phyloP scores from a whole-genome alignment of 2,329 filamentous ascomycete species.

The Diaporthe citriasiana region DNA sequence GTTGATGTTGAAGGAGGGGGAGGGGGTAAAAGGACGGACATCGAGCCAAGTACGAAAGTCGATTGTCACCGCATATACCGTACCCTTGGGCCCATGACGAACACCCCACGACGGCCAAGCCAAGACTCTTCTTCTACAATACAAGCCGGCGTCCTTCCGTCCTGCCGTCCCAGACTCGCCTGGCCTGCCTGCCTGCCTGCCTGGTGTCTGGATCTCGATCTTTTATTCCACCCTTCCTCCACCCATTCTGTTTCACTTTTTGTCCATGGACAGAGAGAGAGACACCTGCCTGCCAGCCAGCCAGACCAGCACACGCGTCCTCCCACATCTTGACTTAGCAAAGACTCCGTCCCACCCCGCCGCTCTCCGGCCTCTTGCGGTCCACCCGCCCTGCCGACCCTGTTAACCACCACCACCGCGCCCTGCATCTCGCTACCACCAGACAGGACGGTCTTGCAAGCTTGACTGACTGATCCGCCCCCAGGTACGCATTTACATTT shows the following conservation, averaged over 20 bases:
- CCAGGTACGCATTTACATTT: conserved; percentile 1
- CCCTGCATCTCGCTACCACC: conserved; percentile 26
- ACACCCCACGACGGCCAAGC: conserved; percentile 7
- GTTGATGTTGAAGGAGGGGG: not conserved
- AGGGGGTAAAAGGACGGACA: not conserved
- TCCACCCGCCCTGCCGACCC: conserved; percentile 14
- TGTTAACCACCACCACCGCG: not conserved
- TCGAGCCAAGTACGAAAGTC: not conserved
- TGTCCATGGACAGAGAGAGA: not conserved
- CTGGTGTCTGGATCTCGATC: conserved; percentile 5
- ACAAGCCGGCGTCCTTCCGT: not conserved
- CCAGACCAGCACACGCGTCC: not conserved
- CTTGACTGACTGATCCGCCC: not conserved
- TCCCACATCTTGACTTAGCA: not conserved
- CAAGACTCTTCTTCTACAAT: conserved; percentile 7
- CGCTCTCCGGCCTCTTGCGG: conserved; percentile 11
- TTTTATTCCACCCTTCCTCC: conserved; percentile 21
- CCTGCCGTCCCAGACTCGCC: not conserved
- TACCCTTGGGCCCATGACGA: conserved; percentile 20
- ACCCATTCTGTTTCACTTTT: conserved; percentile 1
- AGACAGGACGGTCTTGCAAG: not conserved
- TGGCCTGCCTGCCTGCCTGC: not conserved
- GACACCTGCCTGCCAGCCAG: not conserved
- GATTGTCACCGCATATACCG: not conserved
- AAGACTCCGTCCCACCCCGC: conserved; percentile 29